A percentile compares a stretch with the other conserved stretches of the same genome.
phyloP scores from a whole-genome alignment of 805 yeast genomes.

The Wickerhamiella azyma region DNA sequence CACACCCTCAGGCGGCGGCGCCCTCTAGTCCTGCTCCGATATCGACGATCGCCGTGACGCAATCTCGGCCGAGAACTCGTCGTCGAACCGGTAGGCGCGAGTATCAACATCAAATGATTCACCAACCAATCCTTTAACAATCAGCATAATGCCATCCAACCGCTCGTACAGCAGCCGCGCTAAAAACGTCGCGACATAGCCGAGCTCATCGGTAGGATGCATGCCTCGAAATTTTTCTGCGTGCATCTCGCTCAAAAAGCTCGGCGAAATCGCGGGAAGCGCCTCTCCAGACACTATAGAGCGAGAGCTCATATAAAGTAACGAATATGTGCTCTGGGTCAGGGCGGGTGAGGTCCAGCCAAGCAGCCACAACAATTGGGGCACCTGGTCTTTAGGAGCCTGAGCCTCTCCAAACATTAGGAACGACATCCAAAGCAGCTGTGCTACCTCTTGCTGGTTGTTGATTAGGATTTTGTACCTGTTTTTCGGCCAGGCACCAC shows the following conservation, averaged over 20 bases:
- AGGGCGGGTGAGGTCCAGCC: constrained; percentile 12
- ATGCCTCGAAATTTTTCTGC: not conserved
- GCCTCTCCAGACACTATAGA: constrained; percentile 7
- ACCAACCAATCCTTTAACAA: constrained; percentile 26
- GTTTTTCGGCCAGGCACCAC: constrained; percentile 25
- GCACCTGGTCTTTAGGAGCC: constrained; percentile 9
- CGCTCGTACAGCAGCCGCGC: constrained; percentile 23
- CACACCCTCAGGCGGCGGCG: too few relatives aligned
- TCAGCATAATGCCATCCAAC: constrained; percentile 22
- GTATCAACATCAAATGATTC: constrained; percentile 22
- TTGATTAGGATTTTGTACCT: constrained; percentile 21
- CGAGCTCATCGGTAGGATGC: constrained; percentile 5
- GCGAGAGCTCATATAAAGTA: constrained; percentile 7
- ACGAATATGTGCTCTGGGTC: constrained; percentile 1
- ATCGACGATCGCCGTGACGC: too few relatives aligned
- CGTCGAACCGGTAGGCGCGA: constrained; percentile 12
- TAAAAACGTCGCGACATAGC: constrained; percentile 18
- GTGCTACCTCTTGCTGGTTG: constrained; percentile 18
- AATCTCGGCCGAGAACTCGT: constrained; percentile 6
- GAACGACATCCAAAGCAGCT: constrained; percentile 20
- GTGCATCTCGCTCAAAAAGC: constrained; percentile 8
- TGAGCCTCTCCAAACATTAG: constrained; percentile 20
- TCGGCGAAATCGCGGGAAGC: constrained; percentile 7
- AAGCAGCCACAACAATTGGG: constrained; percentile 5
- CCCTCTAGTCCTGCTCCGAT: too few relatives aligned